Base-by-base conservation (phyloP, 2,329 filamentous ascomycete species). In the Davidsoniella virescens region DNA sequence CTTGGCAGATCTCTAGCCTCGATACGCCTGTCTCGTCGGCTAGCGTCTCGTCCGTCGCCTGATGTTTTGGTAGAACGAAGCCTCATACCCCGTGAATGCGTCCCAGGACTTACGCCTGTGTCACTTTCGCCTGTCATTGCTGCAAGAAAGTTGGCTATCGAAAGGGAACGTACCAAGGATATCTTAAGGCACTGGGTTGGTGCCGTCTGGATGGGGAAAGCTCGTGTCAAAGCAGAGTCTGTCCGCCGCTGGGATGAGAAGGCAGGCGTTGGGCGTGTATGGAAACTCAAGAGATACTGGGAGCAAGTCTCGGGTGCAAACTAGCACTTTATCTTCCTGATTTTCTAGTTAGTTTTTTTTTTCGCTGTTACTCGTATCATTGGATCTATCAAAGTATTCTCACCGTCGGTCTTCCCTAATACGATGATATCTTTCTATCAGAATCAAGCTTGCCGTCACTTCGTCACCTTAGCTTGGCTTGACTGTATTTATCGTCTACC, bases 141-240 rank as follows among this genome's bases (percentile, higher is more conserved):
- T n/a, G 78, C 76, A 25, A 70, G 70, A 55, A 75, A 75, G 58
- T 68, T 75, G 50, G 73, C 72, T 10, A 69, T 85, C 14, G 81
- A 85, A 64, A 72, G 73, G 56, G 79, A 84, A 64, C 69, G 70
- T 53, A 68, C 85, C 41, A 84, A 84, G 60, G 80, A 85, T 57
- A 71, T 71, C 14, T 62, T 86, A 54, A 65, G 80, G 37, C 69
- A 70, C 10, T 84, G 80, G 78, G 70, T 85, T 2, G 80, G 72
- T 26, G 65, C 61, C n/a, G 72, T 73, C 23, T 77, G 72, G 72
- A 66, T 63, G 39, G 64, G 72, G 17, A 68, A 76, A 61, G 73
- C 76, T 2, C 63, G 63, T 50, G 66, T 71, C 59, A 63, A 67
- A 43, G 67, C 68, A 56, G 68, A 77, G 58, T 63, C 66, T 49